Percentiles rank a stretch among this genome's conserved stretches.
These are phyloP conservation scores for Entomortierella lignicola DNA, from an alignment of 192 early-diverging fungal species.

Conservation along the genomic window DNA sequence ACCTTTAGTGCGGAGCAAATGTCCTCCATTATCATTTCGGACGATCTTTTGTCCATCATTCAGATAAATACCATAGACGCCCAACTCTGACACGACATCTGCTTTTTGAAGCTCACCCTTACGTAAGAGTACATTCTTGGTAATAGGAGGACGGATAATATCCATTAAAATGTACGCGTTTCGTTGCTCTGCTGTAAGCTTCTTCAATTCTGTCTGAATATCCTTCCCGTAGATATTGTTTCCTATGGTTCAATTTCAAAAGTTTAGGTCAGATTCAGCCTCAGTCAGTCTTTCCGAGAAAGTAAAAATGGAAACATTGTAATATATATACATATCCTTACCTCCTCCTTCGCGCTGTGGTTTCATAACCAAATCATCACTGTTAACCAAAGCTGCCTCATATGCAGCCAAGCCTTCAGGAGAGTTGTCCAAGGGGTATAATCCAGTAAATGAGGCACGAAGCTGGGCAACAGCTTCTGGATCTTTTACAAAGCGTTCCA, in stretches of 20 bases:
- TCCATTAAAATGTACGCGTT: slow-evolving; percentile 97
- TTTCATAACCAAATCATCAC: slow-evolving; percentile 87
- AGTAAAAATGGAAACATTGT: neutral
- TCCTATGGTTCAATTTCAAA: slow-evolving; percentile 13
- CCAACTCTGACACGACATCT: slow-evolving; percentile 92
- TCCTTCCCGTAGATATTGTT: slow-evolving; percentile 95
- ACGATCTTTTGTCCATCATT: slow-evolving; percentile 64
- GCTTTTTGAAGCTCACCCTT: slow-evolving; percentile 76
- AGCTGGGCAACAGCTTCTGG: slow-evolving; percentile 59
- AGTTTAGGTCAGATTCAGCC: neutral
- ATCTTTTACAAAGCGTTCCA: slow-evolving; percentile 82
- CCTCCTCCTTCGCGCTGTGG: slow-evolving; percentile 98
- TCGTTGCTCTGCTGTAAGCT: slow-evolving; percentile 71
- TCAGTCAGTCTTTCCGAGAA: neutral
- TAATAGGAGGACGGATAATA: slow-evolving; percentile 82
- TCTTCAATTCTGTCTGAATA: slow-evolving; percentile 69
- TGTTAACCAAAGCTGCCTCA: slow-evolving; percentile 70
- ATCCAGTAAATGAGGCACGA: slow-evolving; percentile 85
- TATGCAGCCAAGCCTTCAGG: slow-evolving; percentile 75
- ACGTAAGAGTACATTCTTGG: slow-evolving; percentile 81
- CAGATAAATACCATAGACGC: slow-evolving; percentile 93
- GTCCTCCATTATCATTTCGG: slow-evolving; percentile 84
- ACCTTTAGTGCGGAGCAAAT: slow-evolving; percentile 93
- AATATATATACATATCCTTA: slow-evolving; percentile 10
- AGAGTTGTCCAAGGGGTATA: slow-evolving; percentile 87